Base-by-base conservation (phyloP, 1,284 basidiomycete genomes). In the Gymnopus androsaceus region DNA sequence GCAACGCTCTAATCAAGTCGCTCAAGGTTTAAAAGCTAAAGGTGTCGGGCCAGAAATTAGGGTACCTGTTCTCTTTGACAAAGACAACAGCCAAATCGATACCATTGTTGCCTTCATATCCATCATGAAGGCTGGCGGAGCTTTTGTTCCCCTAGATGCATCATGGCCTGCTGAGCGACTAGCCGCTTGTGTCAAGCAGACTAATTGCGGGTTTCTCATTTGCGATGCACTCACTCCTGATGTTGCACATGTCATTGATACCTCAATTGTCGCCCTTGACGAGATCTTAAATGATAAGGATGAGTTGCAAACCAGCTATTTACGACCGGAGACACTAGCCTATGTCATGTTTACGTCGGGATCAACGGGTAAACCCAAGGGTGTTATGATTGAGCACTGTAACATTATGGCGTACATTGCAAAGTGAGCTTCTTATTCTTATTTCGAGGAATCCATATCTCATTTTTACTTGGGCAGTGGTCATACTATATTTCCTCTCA, bases 81-180 rank as follows among this genome's bases (percentile, higher is more conserved):
- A 30, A 6, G 42, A 47, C n/a, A 41, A 42, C 7, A 37, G 41
- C n/a, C 50, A 52, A 17, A 51, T 56, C n/a, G 38, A 41, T 41
- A 23, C 25, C n/a, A 41, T 21, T 15, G 48, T 59, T 19, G 54
- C 57, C 7, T 23, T 59, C 12, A 54, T 59, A 15, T 54, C 57
- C 17, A 44, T 59, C 23, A 41, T 59, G 53, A 59, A 59, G 33
- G 50, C 54, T 27, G 57, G 57, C 28, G 50, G 49, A 11, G 57
- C 57, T 14, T 59, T 56, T 33, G 57, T 59, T 3, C 54, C 54
- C 15, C 33, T 59, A 6, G 49, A 31, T 11, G 37, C 44, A 6
- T 49, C 55, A 15, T 44, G 55, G 28, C 57, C 57, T 4, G 27
- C 42, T n/a, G 54, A 21, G 19, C 54, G 57, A 8, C 44, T 50